These are phyloP conservation scores for Voacanga thouarsii DNA, from an alignment of 257 asterid genomes.

Conservation along the genomic window DNA sequence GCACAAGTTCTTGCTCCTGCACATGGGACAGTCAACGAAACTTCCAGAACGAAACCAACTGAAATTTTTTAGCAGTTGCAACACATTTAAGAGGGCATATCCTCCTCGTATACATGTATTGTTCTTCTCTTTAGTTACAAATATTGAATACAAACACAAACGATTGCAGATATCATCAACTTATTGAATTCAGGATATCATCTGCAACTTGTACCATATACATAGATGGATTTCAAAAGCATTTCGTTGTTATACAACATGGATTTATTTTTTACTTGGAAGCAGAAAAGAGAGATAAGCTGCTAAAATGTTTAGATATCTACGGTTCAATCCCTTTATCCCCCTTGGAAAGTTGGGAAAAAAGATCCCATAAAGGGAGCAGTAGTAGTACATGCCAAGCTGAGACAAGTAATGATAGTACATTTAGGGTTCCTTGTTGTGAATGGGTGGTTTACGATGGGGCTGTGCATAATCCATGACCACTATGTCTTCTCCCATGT, in stretches of 20 bases:
- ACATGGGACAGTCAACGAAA: constrained; percentile 13
- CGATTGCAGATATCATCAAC: neutral
- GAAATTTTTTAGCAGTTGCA: constrained; percentile 10
- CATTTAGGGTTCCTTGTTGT: constrained; percentile 52
- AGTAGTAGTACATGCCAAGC: neutral
- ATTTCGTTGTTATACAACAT: neutral
- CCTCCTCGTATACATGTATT: neutral
- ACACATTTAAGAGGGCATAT: neutral
- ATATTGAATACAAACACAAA: neutral
- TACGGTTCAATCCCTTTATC: neutral
- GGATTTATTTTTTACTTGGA: neutral
- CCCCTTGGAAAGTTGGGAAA: neutral
- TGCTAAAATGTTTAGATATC: neutral
- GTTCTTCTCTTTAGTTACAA: neutral
- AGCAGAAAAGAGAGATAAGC: neutral
- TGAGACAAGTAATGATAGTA: neutral
- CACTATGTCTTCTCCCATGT: constrained; percentile 38
- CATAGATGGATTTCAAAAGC: neutral
- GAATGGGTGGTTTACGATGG: constrained; percentile 85
- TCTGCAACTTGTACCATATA: neutral
- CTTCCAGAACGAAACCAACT: constrained; percentile 22
- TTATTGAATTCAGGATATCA: neutral
- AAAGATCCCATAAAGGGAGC: neutral
- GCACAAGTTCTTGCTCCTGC: constrained; percentile 18
- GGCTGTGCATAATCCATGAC: constrained; percentile 84